Evolutionary conservation across 2,329 filamentous ascomycete species (phyloP), one percentile per base, ranked within the genome.

Genomic region (Paraconiothyrium sp.): DNA sequence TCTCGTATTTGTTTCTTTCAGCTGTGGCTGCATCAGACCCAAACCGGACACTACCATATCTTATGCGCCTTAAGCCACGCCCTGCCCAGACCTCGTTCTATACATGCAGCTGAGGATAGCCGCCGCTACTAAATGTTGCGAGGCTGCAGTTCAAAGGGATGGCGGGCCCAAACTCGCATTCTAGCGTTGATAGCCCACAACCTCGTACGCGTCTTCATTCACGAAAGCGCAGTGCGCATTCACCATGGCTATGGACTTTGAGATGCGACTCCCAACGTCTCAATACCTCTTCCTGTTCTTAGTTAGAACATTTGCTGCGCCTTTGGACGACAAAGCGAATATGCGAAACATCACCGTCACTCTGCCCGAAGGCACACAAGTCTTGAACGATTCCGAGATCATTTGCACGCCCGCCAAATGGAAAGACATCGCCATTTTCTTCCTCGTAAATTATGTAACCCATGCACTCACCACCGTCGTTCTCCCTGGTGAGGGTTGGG

Each of bases 401-500:
- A 48, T 57, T 30, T 57, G 54, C 20, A 57, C 43, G 54, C 54
- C 54, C n/a, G 41, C 54, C 27, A 57, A 48, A 39, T 48, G 41
- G 54, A 57, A 57, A 20, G 54, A 57, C 16, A 57, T 57, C 24
- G 54, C 32, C 16, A 13, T 57, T 4, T 57, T 57, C 27, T 57
- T 57, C 30, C 43, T 57, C 11, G 41, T 57, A 9, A 57, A 57
- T 22, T 57, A 57, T 13, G 54, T 57, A 9, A 57, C 54, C 6
- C 54, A 57, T 22, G 54, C 54, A 10, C 44, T 48, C 16, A 57
- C 54, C 16, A 57, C 54, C 20, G 54, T 57, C 5, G 54, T 57
- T 11, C 54, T 57, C 10, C 54, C 54, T n/a, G 54, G 54, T 13
- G 54, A 57, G 39, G 54, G 54, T 27, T 57, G 54, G 54, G 54